These are phyloP conservation scores for Talaromyces sp. DNA, from an alignment of 2,329 filamentous ascomycete species.

Conservation along the genomic window DNA sequence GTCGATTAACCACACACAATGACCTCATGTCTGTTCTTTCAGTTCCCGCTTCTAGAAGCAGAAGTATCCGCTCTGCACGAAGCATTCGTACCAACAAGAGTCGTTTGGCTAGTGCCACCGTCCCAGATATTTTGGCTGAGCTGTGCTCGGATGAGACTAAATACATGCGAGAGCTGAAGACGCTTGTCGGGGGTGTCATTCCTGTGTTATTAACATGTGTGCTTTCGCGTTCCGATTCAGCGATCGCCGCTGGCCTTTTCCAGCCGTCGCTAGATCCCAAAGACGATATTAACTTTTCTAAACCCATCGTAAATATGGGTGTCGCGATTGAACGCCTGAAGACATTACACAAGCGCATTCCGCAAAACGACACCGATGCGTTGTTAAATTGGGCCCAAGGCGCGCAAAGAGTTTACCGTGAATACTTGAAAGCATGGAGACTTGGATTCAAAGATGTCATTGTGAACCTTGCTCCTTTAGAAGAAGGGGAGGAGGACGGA, in stretches of 20 bases:
- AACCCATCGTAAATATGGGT: constrained; percentile 93
- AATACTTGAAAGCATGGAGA: constrained; percentile 86
- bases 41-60: constrained; percentile 60
- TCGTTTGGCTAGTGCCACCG: constrained; percentile 66
- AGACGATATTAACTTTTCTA: constrained; percentile 68
- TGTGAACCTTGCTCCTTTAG: constrained; percentile 81
- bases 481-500: constrained; percentile 60
- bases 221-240: constrained; percentile 69
- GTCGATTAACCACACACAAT: constrained; percentile 84
- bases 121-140: constrained; percentile 76
- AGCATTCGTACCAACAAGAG: constrained; percentile 76
- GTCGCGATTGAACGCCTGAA: constrained; percentile 83
- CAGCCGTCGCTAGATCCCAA: constrained; percentile 56
- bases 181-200: constrained; percentile 90
- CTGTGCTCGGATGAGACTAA: constrained; percentile 81
- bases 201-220: constrained; percentile 87
- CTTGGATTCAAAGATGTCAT: constrained; percentile 93
- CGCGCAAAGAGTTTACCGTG: constrained; percentile 75
- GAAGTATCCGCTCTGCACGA: constrained; percentile 73
- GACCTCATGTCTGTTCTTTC: constrained; percentile 94
- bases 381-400: constrained; percentile 81
- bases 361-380: constrained; percentile 69
- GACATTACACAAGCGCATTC: constrained; percentile 77
- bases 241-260: constrained; percentile 69
- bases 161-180: constrained; percentile 88